phyloP scores from a whole-genome alignment of 305 asterid genomes.

The Solanum hybrid region DNA sequence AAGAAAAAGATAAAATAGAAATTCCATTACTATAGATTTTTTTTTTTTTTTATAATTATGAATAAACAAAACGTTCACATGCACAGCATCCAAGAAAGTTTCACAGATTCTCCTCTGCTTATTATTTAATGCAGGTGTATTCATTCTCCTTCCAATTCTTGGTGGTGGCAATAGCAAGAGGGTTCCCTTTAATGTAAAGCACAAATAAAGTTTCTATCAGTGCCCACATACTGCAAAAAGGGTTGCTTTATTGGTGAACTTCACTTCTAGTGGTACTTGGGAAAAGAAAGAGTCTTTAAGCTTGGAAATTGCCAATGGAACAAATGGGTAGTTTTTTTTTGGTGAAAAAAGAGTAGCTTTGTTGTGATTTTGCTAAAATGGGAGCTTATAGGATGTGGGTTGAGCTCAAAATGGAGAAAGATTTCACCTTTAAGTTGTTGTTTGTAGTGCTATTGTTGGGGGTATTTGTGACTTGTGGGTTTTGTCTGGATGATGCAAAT shows the following conservation, averaged over 20 bases:
- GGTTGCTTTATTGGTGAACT: background rate
- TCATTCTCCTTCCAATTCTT: background rate
- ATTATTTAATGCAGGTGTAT: slow-evolving; percentile 3
- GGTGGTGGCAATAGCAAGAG: background rate
- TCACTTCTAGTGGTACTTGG: background rate
- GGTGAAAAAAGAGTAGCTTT: background rate
- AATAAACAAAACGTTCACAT: slow-evolving; percentile 29
- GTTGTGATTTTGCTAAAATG: background rate
- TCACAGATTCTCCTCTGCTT: slow-evolving; percentile 18
- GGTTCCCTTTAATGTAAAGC: background rate
- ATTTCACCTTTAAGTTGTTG: background rate
- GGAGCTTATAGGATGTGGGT: background rate
- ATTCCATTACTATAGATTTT: background rate
- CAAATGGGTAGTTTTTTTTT: background rate
- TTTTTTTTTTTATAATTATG: background rate
- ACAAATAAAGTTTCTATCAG: background rate
- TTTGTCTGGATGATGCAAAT: slow-evolving; percentile 28
- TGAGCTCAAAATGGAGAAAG: slow-evolving; percentile 8
- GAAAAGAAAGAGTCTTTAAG: background rate
- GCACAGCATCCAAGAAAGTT: slow-evolving; percentile 31
- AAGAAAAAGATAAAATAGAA: background rate
- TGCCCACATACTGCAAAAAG: background rate
- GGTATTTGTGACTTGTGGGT: slow-evolving; percentile 25
- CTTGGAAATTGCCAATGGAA: slow-evolving; percentile 1
- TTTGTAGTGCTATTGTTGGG: slow-evolving; percentile 33